phyloP scores from a whole-genome alignment of 164 flowering plant genomes.

The Cinnamomum micranthum region DNA sequence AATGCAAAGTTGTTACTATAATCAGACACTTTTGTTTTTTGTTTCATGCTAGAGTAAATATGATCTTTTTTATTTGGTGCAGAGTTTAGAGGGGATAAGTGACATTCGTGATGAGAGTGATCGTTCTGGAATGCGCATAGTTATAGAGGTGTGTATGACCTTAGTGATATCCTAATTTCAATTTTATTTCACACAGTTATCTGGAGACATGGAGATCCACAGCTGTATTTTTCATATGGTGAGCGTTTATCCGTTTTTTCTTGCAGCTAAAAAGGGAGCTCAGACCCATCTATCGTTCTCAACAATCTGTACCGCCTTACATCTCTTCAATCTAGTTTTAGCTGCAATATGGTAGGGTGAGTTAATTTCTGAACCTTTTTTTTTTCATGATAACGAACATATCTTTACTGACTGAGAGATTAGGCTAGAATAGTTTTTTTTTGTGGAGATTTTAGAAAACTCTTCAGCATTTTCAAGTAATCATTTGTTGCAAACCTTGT shows the following conservation, averaged over 20 bases:
- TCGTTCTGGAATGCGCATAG: conserved; percentile 94
- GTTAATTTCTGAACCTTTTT: conserved; percentile 24
- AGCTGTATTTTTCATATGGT: neutral
- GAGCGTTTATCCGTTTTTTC: neutral
- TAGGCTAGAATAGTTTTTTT: neutral
- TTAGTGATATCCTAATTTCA: neutral
- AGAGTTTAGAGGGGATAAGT: conserved; percentile 88
- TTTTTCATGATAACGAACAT: neutral
- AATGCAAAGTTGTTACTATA: neutral
- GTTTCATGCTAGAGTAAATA: neutral
- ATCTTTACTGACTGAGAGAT: conserved; percentile 1
- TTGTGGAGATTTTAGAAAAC: neutral
- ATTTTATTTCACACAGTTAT: neutral
- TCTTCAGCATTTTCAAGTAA: neutral
- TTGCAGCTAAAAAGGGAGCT: conserved; percentile 80
- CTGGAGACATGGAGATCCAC: neutral
- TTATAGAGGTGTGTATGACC: conserved; percentile 67
- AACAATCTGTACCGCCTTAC: conserved; percentile 83
- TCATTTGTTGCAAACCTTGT: neutral
- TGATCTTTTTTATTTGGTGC: conserved; percentile 8
- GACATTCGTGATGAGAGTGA: conserved; percentile 99
- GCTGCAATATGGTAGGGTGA: conserved; percentile 99
- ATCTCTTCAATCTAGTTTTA: conserved; percentile 86
- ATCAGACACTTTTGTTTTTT: neutral
- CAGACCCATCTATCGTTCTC: conserved; percentile 78